A percentile compares a stretch with the other conserved stretches of the same genome.
Conservation (phyloP, 2,329 filamentous ascomycete species). For the Hymenotorrendiella dingleyae region DNA sequence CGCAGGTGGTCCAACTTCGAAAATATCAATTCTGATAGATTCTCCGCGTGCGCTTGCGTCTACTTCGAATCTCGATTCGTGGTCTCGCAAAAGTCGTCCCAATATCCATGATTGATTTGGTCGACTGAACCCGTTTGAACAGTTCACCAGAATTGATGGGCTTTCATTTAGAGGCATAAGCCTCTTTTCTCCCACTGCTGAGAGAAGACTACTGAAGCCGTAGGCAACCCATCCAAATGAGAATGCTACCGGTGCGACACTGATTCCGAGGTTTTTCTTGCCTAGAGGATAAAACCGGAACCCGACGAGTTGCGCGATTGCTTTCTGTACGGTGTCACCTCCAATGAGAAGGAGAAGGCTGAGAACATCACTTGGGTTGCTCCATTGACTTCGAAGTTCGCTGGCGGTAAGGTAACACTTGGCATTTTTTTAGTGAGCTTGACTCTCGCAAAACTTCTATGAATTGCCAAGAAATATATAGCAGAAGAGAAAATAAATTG, state of each 20-base stretch:
- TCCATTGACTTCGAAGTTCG: conserved; percentile 5
- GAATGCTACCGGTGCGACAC: conserved; percentile 28
- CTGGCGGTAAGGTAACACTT: too few relatives aligned
- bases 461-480: too few relatives aligned
- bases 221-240: conserved; percentile 21
- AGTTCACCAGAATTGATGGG: neutral
- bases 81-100: neutral
- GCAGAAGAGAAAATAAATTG: too few relatives aligned
- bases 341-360: conserved; percentile 31
- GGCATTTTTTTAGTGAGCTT: too few relatives aligned
- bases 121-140: neutral
- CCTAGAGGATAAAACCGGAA: neutral
- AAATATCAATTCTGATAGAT: too few relatives aligned
- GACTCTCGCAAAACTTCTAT: too few relatives aligned
- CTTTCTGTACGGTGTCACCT: conserved; percentile 29
- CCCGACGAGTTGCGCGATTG: conserved; percentile 30
- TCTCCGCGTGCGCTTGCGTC: too few relatives aligned
- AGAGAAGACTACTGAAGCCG: neutral
- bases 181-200: neutral
- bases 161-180: neutral
- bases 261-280: conserved; percentile 5
- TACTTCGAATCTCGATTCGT: neutral
- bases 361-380: conserved; percentile 22
- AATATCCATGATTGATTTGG: neutral
- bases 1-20: too few relatives aligned